Base-by-base conservation (phyloP, 495 filamentous ascomycete genomes). In the Penicillium riverlandense region DNA sequence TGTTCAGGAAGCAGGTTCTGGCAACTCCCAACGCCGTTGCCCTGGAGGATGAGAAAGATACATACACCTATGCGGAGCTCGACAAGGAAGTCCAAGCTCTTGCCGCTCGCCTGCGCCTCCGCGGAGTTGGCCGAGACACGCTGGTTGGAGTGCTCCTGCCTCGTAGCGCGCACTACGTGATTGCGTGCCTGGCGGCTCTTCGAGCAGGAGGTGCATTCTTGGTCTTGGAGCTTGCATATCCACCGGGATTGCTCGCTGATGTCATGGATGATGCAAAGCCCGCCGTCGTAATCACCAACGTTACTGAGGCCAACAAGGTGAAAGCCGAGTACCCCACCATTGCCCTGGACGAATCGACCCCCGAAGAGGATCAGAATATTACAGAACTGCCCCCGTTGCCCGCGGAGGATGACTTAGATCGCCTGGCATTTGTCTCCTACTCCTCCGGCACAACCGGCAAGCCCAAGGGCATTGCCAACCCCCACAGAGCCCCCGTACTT, bases 121-220 rank as follows among this genome's bases (percentile, higher is more conserved):
- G 76, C 55, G 81, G 80, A 11, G 80, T 84, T 33, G 67, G 72
- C 15, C 76, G 80, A 12, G 79, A 85, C 53, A 69, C 61, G 29
- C 68, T 83, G 14, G 82, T 84, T 29, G 82, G 82, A 16, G 75
- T 86, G 38, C 65, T 86, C 12, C 63, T 86, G 42, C 80, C 78
- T 30, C 75, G 82, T 6, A 83, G 79, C 49, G 80, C 81, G 13
- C 66, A 85, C 57, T 85, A 85, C 56, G 79, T 86, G 50, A 80
- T 86, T 61, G 76, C 80, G 16, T 85, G 80, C 55, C 65, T 86
- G 34, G 81, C 81, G 22, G 76, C 77, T 6, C 72, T 84, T 35
- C 76, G 80, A 28, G 81, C 82, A 1, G 81, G 81, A 14, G 82
- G 81, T 27, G 80, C 81, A n/a, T 86, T 85, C 48, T 69, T 86